phyloP scores from a whole-genome alignment of 202 grass and related monocot genomes.

The Digitaria exilis region DNA sequence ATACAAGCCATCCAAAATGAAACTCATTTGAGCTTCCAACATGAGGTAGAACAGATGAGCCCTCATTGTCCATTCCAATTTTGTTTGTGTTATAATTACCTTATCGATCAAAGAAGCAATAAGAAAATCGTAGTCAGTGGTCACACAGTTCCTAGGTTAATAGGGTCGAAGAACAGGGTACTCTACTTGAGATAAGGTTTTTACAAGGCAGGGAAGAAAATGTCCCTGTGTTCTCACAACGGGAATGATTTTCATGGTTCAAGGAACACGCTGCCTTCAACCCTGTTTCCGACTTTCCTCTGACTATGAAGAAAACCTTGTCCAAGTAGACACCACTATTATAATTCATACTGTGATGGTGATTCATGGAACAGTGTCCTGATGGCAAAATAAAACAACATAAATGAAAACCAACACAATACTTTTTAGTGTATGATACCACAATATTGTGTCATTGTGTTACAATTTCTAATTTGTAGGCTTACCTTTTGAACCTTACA shows the following conservation, averaged over 20 bases:
- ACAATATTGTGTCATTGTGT: slow-evolving; percentile 13
- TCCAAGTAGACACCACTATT: not conserved
- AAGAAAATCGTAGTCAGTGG: not conserved
- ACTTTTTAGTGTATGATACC: not conserved
- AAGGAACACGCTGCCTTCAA: not conserved
- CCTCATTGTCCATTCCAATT: not conserved
- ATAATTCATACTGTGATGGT: not conserved
- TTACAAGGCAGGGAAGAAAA: not conserved
- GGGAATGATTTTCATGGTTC: not conserved
- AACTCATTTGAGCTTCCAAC: not conserved
- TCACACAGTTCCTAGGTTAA: not conserved
- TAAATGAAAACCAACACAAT: slow-evolving; percentile 27
- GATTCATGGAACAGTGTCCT: slow-evolving; percentile 22
- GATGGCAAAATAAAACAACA: slow-evolving; percentile 18
- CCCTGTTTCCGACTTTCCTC: not conserved
- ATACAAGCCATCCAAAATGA: not conserved
- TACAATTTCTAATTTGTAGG: slow-evolving; percentile 26
- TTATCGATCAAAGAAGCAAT: not conserved
- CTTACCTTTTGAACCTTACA: slow-evolving; percentile 26
- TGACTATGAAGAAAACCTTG: not conserved
- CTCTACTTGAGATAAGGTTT: not conserved
- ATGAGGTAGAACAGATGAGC: not conserved
- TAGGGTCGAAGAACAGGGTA: not conserved
- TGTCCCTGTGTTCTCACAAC: not conserved
- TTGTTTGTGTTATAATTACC: slow-evolving; percentile 16